Evolutionary conservation across 805 yeast species (phyloP).

Genomic region (Schwanniomyces vanrijiae): DNA sequence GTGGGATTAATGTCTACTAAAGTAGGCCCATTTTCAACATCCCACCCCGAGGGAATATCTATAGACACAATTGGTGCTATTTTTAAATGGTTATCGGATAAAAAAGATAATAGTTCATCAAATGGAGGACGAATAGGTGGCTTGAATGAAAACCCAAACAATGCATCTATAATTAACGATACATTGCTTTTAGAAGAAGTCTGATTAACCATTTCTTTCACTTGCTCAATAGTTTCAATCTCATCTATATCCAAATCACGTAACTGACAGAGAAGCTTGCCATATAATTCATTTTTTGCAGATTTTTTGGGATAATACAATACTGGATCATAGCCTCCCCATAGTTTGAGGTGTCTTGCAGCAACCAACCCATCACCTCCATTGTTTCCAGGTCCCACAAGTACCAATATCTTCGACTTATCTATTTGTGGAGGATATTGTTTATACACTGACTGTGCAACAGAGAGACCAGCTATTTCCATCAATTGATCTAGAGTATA

Average conservation of each 20-base stretch:
- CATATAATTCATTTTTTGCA: slow-evolving; percentile 55
- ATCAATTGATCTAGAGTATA: slow-evolving; percentile 84
- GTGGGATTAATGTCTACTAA: slow-evolving; percentile 53
- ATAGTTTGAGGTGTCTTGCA: slow-evolving; percentile 80
- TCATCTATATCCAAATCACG: slow-evolving; percentile 61
- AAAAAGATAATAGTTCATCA: slow-evolving; percentile 35
- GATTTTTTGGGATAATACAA: slow-evolving; percentile 75
- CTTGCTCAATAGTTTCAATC: slow-evolving; percentile 38
- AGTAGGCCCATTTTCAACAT: slow-evolving; percentile 83
- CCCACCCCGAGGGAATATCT: slow-evolving; percentile 97
- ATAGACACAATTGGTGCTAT: slow-evolving; percentile 72
- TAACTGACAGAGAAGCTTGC: slow-evolving; percentile 65
- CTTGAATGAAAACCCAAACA: slow-evolving; percentile 91
- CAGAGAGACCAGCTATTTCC: slow-evolving; percentile 96
- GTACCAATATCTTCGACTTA: slow-evolving; percentile 52
- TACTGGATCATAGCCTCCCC: slow-evolving; percentile 71
- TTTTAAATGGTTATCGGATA: slow-evolving; percentile 33
- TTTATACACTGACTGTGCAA: slow-evolving; percentile 79
- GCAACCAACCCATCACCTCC: slow-evolving; percentile 98
- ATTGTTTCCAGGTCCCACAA: slow-evolving; percentile 96
- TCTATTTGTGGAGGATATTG: slow-evolving; percentile 56
- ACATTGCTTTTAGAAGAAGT: slow-evolving; percentile 22
- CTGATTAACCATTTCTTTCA: slow-evolving; percentile 13
- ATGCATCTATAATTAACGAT: slow-evolving; percentile 60
- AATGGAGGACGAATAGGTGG: slow-evolving; percentile 88